These are phyloP conservation scores for Heliamphora exappendiculata DNA, from an alignment of 148 eudicot species.

Conservation along the genomic window DNA sequence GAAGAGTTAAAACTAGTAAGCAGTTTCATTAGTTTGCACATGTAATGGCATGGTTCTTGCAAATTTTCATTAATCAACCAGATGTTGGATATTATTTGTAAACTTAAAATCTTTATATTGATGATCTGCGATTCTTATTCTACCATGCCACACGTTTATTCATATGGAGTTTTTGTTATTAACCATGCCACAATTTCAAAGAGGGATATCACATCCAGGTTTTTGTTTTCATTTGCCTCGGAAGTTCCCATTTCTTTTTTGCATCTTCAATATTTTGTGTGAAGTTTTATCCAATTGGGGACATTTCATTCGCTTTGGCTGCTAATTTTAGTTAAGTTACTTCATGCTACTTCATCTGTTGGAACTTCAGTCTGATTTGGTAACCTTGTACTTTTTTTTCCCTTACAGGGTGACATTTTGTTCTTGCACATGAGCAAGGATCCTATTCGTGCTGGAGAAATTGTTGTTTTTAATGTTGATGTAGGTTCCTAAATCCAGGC, in stretches of 20 bases:
- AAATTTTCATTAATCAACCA: neutral
- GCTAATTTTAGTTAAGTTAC: neutral
- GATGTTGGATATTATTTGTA: neutral
- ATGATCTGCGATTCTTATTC: neutral
- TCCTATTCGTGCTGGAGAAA: conserved; percentile 76
- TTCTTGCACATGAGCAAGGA: conserved; percentile 57
- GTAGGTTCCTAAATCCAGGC: conserved; percentile 20
- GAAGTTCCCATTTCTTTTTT: neutral
- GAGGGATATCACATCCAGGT: neutral
- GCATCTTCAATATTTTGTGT: neutral
- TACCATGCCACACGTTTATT: too few species aligned
- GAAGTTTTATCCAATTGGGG: neutral
- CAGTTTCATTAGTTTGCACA: neutral
- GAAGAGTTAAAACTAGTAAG: neutral
- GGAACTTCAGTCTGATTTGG: neutral
- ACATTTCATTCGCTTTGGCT: neutral
- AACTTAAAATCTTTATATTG: neutral
- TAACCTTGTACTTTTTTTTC: neutral
- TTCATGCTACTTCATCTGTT: neutral
- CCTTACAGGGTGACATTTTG: conserved; percentile 68
- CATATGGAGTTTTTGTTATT: too few species aligned
- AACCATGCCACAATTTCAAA: neutral
- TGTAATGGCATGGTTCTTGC: neutral
- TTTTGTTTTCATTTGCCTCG: neutral
- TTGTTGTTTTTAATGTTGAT: conserved; percentile 74